A percentile compares a stretch with the other conserved stretches of the same genome.
Evolutionary conservation across 2,329 filamentous ascomycete genomes (phyloP).

Genomic region (Rachicladosporium sp.): DNA sequence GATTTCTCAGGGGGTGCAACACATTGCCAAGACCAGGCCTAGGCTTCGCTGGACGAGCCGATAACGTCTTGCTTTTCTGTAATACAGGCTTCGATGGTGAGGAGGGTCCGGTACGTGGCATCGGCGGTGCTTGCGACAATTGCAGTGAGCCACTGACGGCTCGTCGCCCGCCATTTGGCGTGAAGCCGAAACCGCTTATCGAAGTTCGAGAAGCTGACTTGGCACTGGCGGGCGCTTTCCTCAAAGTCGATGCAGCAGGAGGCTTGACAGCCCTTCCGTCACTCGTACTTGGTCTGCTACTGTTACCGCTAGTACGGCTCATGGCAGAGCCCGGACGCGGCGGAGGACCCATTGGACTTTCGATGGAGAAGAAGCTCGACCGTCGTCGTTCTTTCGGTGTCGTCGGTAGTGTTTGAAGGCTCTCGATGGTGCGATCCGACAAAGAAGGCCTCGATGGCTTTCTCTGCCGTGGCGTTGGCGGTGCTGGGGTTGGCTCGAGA

Average conservation of each 20-base stretch:
- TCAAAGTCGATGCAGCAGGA: constrained; percentile 21
- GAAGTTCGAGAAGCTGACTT: constrained; percentile 19
- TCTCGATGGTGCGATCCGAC: constrained; percentile 76
- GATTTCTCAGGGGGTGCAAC: constrained; percentile 15
- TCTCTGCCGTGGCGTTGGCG: constrained; percentile 20
- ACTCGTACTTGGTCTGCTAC: constrained; percentile 38
- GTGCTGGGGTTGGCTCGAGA: not conserved
- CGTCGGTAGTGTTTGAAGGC: constrained; percentile 62
- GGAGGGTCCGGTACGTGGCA: not conserved
- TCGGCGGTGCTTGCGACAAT: constrained; percentile 1
- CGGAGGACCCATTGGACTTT: constrained; percentile 49
- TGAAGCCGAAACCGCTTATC: constrained; percentile 15
- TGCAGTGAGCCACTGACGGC: constrained; percentile 16
- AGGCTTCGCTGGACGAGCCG: constrained; percentile 19
- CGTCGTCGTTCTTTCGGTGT: constrained; percentile 58
- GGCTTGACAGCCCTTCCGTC: constrained; percentile 25
- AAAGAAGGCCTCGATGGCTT: constrained; percentile 43
- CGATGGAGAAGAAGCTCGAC: constrained; percentile 58
- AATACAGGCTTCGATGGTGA: constrained; percentile 14
- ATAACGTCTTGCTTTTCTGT: constrained; percentile 25
- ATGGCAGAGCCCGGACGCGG: constrained; percentile 51
- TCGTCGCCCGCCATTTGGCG: constrained; percentile 11
- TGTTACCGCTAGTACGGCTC: constrained; percentile 32
- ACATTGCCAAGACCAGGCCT: constrained; percentile 21
- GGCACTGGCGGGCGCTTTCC: constrained; percentile 22